Base-by-base conservation (phyloP, 768 basidiomycete genomes). In the Lentinus tigrinus region DNA sequence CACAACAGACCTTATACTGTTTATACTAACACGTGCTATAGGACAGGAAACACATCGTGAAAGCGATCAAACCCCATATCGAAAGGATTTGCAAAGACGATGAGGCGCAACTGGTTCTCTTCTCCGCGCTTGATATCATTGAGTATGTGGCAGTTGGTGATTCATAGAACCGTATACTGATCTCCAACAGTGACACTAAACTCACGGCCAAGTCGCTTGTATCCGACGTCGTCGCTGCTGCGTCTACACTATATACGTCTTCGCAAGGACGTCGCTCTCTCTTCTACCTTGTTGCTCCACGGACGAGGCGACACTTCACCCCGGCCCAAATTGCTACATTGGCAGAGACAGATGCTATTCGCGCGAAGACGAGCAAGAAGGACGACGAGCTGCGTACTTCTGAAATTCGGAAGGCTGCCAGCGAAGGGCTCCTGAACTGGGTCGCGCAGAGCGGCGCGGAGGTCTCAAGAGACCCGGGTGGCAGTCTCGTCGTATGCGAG, bases 11-110 rank as follows among this genome's bases (percentile, higher is more conserved):
- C n/a, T n/a, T n/a, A n/a, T n/a, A 23, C 31, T 14, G 19, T 4
- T 6, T 52, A 9, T 43, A 26, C 23, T 46, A 21, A 27, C 28
- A 13, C 43, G 16, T 11, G 4, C 49, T 31, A 10, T 55, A 90
- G 89, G 94, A 97, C 70, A 83, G 95, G 54, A 98, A 97, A 80
- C 87, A 88, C 61, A 92, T 95, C 51, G 77, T 96, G 53, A 95
- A 95, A 76, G 81, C 84, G 5, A 79, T 98, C 50, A 95, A 94
- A 64, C 93, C 93, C 1, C 93, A 97, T 65, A 78, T 95, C 24
- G 88, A 90, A 68, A 86, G 89, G 2, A 93, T 97, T 83, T 91
- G 89, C 65, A 78, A 82, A 40, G 92, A 95, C 63, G 91, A 93
- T 44, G 93, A 97, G 61, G 95, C 95, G 0, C 93, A 95, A 65